These are phyloP conservation scores for Mycena polygramma DNA, from an alignment of 768 basidiomycete species.

Conservation along the genomic window DNA sequence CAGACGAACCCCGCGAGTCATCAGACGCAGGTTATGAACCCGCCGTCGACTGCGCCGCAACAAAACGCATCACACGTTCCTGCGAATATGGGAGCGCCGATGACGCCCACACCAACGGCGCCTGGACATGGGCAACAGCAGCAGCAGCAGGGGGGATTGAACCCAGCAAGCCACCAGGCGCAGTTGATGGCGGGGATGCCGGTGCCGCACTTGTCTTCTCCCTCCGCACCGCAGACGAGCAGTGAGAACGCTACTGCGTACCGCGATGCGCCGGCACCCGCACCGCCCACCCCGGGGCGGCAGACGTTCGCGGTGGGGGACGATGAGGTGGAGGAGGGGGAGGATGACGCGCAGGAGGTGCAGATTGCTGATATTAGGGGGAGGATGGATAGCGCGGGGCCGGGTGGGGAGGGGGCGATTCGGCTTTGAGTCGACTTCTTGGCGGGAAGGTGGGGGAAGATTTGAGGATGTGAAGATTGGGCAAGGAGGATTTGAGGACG, in stretches of 20 bases:
- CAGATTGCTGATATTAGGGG: constrained; percentile 19
- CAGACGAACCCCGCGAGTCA: constrained; percentile 31
- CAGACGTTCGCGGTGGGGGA: constrained; percentile 29
- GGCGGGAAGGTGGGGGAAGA: too few species aligned
- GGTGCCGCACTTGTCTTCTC: constrained; percentile 16
- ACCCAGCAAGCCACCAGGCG: constrained; percentile 37
- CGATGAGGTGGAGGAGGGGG: constrained; percentile 30
- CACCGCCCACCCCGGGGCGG: neutral
- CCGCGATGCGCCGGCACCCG: neutral
- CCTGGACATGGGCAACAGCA: too few species aligned
- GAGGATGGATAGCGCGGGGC: neutral
- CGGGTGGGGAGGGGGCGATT: neutral
- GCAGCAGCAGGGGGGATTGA: constrained; percentile 11
- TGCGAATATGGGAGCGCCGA: neutral
- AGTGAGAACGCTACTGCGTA: neutral
- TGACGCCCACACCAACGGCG: neutral
- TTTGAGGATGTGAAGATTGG: neutral
- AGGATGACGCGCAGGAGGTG: constrained; percentile 11
- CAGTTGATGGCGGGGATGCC: constrained; percentile 35
- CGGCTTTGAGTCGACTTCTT: too few species aligned
- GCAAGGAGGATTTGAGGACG: too few species aligned
- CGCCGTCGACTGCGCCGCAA: neutral
- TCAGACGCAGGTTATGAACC: constrained; percentile 20
- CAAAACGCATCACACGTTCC: too few species aligned
- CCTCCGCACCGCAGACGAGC: neutral